phyloP scores from a whole-genome alignment of 768 basidiomycete genomes.

The Albatrellus ellisii region DNA sequence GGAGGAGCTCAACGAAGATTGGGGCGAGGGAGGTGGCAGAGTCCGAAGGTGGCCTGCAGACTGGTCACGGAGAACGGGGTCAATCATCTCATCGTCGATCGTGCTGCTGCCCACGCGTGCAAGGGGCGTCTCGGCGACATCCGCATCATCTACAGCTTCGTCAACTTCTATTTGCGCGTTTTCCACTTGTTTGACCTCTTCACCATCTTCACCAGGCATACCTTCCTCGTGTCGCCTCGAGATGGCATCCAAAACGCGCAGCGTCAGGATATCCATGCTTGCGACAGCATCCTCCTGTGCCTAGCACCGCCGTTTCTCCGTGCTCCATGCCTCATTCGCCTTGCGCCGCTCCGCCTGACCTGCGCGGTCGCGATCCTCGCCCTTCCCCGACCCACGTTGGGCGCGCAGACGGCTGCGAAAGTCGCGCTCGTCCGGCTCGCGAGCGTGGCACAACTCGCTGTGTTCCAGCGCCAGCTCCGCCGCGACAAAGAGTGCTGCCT shows the following conservation, averaged over 20 bases:
- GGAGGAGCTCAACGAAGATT: neutral
- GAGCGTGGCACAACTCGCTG: neutral
- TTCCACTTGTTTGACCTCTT: too few species aligned
- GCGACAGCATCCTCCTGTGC: constrained; percentile 23
- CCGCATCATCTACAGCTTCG: constrained; percentile 21
- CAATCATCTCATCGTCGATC: too few species aligned
- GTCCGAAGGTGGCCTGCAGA: neutral
- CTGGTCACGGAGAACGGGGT: too few species aligned
- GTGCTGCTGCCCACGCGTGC: neutral
- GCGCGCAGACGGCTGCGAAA: too few species aligned
- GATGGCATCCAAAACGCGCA: constrained; percentile 16
- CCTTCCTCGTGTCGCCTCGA: constrained; percentile 17
- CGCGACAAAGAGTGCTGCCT: neutral
- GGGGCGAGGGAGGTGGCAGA: neutral
- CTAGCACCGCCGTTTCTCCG: neutral
- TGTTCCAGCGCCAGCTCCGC: constrained; percentile 4
- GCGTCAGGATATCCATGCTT: constrained; percentile 21
- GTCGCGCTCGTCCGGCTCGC: neutral
- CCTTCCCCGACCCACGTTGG: too few species aligned
- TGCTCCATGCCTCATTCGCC: constrained; percentile 1
- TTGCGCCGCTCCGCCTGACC: constrained; percentile 4
- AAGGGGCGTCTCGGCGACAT: constrained; percentile 15
- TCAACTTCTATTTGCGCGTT: too few species aligned
- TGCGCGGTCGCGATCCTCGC: constrained; percentile 17
- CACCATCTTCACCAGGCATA: constrained; percentile 15